phyloP scores from a whole-genome alignment of 495 filamentous ascomycete genomes.

The Sordaria brevicollis region DNA sequence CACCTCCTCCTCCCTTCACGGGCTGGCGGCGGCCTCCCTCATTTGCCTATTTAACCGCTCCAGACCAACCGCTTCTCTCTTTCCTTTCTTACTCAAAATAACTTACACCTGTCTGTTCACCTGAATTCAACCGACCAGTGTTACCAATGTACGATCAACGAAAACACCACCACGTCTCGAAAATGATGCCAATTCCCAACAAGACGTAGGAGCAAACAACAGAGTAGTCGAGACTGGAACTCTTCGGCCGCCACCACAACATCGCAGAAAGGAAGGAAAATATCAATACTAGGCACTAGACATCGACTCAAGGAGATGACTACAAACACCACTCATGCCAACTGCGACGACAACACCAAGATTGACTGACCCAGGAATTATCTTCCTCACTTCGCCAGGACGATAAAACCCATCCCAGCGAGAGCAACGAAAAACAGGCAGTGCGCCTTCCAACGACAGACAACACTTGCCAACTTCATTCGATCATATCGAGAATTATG shows the following conservation, averaged over 20 bases:
- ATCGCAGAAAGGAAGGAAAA: no score
- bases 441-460: not conserved
- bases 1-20: no score
- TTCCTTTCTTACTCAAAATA: no score
- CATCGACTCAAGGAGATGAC: not conserved
- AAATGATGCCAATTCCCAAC: not conserved
- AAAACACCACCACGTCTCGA: not conserved
- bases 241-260: no score
- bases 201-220: no score
- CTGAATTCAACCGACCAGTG: not conserved
- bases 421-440: not conserved
- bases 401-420: not conserved
- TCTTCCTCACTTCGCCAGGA: not conserved
- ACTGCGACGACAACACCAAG: not conserved
- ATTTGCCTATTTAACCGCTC: no score
- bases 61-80: no score
- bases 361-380: not conserved
- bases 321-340: not conserved
- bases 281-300: no score
- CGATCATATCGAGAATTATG: not conserved
- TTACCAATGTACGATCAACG: not conserved
- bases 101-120: no score
- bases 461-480: not conserved
- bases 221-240: no score
- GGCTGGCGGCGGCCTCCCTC: no score